phyloP scores from a whole-genome alignment of 108 stramenopile genomes.

The Nannochloropsis gaditana region DNA sequence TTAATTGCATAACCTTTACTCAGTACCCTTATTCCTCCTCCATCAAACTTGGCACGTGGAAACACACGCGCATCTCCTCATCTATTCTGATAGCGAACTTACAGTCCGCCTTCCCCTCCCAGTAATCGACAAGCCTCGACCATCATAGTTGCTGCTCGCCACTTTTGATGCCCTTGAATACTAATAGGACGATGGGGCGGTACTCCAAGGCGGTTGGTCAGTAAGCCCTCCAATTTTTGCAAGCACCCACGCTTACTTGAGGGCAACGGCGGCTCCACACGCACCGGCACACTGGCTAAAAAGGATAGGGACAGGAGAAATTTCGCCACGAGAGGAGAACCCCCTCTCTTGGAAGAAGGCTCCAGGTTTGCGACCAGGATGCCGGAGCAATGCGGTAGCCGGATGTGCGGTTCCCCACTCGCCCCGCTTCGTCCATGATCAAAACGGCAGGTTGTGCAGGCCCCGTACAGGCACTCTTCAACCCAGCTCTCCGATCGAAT shows the following conservation, averaged over 20 bases:
- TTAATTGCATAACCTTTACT: too few species aligned
- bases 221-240: not conserved
- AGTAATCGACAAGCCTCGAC: not conserved
- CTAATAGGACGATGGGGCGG: not conserved
- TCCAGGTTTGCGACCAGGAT: not conserved
- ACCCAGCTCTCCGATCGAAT: not conserved
- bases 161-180: not conserved
- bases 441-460: conserved; percentile 5
- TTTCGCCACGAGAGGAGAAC: not conserved
- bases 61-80: not conserved
- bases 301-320: conserved; percentile 4
- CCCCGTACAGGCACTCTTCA: not conserved
- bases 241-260: not conserved
- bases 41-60: too few species aligned
- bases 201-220: not conserved
- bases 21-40: too few species aligned
- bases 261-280: not conserved
- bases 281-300: not conserved
- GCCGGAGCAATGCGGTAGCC: not conserved
- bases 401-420: not conserved
- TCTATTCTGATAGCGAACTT: not conserved
- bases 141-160: conserved; percentile 5
- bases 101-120: not conserved
- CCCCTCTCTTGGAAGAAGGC: not conserved
- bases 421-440: not conserved